Conservation (phyloP, 495 filamentous ascomycete genomes). For the Bombardia bombarda region DNA sequence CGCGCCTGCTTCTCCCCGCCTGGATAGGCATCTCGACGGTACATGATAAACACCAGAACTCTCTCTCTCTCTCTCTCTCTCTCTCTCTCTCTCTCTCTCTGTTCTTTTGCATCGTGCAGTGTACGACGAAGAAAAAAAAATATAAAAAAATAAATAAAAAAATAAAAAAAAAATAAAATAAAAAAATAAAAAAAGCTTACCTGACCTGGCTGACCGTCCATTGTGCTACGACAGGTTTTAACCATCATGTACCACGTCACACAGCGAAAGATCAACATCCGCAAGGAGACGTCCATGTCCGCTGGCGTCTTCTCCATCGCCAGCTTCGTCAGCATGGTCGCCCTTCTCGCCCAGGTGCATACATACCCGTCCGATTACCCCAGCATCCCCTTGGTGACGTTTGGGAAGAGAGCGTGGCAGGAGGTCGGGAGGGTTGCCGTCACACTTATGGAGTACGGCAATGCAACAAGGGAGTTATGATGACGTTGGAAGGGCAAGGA, state of each 20-base stretch:
- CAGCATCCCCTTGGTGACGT: slow-evolving; percentile 53
- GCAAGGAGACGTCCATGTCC: slow-evolving; percentile 72
- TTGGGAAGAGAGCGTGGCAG: slow-evolving; percentile 41
- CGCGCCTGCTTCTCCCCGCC: slow-evolving; percentile 70
- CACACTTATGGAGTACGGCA: slow-evolving; percentile 22
- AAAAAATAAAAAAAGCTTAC: background rate
- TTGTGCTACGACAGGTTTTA: slow-evolving; percentile 45
- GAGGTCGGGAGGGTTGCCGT: slow-evolving; percentile 12
- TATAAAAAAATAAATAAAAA: background rate
- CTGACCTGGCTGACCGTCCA: no score
- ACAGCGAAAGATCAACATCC: slow-evolving; percentile 72
- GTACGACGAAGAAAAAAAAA: no score
- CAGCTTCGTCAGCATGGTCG: slow-evolving; percentile 67
- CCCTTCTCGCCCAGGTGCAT: slow-evolving; percentile 61
- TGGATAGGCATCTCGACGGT: slow-evolving; percentile 83
- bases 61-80: background rate
- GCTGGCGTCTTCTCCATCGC: slow-evolving; percentile 67
- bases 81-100: no score
- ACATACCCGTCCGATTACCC: slow-evolving; percentile 56
- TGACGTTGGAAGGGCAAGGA: background rate
- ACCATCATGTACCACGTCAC: slow-evolving; percentile 76
- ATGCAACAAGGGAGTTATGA: slow-evolving; percentile 15
- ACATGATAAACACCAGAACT: no score
- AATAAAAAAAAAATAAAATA: background rate
- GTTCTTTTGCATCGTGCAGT: no score